These are phyloP conservation scores for Purpureocillium lavendulum DNA, from an alignment of 2,329 filamentous ascomycete genomes.

Conservation along the genomic window DNA sequence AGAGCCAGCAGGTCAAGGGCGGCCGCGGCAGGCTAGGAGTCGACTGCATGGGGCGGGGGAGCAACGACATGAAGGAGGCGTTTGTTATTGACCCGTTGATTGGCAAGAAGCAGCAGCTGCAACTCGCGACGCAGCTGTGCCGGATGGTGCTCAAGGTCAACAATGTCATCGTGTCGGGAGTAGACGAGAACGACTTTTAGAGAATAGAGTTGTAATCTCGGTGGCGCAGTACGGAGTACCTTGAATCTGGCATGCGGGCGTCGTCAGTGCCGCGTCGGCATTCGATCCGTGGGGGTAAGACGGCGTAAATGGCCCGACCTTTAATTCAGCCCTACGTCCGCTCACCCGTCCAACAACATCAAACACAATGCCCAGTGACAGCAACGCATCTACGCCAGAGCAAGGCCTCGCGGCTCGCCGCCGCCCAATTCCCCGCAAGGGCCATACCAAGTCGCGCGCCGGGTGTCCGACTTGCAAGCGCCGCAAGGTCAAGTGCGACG, in stretches of 20 bases:
- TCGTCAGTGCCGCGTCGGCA: too few species aligned
- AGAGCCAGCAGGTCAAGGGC: conserved; percentile 90
- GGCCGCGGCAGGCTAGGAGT: conserved; percentile 67
- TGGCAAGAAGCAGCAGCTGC: conserved; percentile 93
- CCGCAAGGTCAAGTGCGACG: conserved; percentile 37
- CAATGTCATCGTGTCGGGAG: conserved; percentile 87
- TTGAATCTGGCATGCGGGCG: too few species aligned
- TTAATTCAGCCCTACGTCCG: too few species aligned
- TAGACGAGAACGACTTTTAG: conserved; percentile 82
- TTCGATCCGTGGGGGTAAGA: neutral
- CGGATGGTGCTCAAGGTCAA: conserved; percentile 97
- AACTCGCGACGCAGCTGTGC: conserved; percentile 94
- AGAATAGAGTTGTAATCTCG: too few species aligned
- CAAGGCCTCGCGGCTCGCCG: conserved; percentile 10
- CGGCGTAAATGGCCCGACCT: neutral
- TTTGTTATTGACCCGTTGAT: conserved; percentile 98
- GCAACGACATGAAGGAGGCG: conserved; percentile 94
- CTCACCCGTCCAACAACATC: too few species aligned
- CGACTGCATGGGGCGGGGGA: conserved; percentile 94
- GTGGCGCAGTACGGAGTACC: too few species aligned
- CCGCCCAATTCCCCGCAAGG: conserved; percentile 23
- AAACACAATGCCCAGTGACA: too few species aligned
- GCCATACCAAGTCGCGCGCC: conserved; percentile 24
- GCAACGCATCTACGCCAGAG: too few species aligned
- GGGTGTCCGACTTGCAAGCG: conserved; percentile 24